Conservation (phyloP, 2,329 filamentous ascomycete genomes). For the Plenodomus lindquistii region DNA sequence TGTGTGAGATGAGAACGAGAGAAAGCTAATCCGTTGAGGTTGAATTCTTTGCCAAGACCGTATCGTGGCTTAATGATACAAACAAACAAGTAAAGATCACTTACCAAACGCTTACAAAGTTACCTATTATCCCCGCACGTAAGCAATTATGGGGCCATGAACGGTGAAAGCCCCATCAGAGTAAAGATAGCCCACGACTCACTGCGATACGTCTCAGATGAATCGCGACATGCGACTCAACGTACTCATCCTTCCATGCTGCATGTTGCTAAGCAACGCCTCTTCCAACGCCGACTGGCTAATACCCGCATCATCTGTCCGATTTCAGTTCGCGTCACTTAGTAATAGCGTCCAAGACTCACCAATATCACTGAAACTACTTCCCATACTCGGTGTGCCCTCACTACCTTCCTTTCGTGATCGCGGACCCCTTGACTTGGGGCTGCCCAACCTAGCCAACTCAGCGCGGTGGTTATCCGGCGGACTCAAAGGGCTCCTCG, state of each 20-base stretch:
- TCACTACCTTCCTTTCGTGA: slow-evolving; percentile 37
- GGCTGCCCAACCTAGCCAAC: slow-evolving; percentile 58
- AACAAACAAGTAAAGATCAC: background rate
- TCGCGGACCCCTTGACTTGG: slow-evolving; percentile 44
- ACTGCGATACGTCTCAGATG: slow-evolving; percentile 48
- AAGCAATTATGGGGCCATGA: background rate
- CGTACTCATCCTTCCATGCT: slow-evolving; percentile 68
- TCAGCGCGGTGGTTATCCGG: slow-evolving; percentile 63
- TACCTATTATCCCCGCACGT: background rate
- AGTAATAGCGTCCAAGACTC: slow-evolving; percentile 15
- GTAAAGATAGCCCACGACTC: background rate
- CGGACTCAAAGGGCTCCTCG: slow-evolving; percentile 33
- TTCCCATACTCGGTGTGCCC: slow-evolving; percentile 57
- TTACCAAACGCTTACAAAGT: background rate
- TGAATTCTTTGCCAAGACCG: background rate
- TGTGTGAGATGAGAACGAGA: background rate
- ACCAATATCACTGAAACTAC: slow-evolving; percentile 84
- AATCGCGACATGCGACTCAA: slow-evolving; percentile 66
- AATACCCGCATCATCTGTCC: slow-evolving; percentile 69
- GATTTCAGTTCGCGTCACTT: slow-evolving; percentile 8
- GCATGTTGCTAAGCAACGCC: slow-evolving; percentile 72
- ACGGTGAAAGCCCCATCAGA: no score
- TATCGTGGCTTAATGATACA: background rate
- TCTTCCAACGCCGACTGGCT: slow-evolving; percentile 82
- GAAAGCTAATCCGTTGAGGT: background rate